Conservation (phyloP, 148 eudicot species). For the Chenopodium suecicum region DNA sequence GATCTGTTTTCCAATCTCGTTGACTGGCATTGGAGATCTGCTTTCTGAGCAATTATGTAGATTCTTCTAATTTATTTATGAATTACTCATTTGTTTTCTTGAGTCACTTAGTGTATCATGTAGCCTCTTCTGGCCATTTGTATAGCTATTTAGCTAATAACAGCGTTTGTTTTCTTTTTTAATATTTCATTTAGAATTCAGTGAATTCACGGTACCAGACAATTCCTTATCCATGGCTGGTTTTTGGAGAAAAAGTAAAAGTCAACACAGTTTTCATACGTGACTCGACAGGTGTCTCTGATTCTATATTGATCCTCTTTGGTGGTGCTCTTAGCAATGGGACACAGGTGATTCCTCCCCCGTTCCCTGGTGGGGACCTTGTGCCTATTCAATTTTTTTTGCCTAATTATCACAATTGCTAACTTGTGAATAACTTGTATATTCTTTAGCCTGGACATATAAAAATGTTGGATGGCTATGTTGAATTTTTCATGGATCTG, state of each 20-base stretch:
- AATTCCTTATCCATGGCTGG: slow-evolving; percentile 95
- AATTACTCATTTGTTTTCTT: not conserved
- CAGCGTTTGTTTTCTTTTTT: slow-evolving; percentile 17
- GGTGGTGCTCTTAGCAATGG: slow-evolving; percentile 83
- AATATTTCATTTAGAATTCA: slow-evolving; percentile 67
- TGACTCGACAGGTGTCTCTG: slow-evolving; percentile 95
- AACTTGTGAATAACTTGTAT: slow-evolving; percentile 8
- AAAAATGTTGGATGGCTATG: slow-evolving; percentile 87
- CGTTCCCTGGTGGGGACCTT: not conserved
- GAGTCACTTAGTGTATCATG: not conserved
- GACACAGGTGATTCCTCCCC: slow-evolving; percentile 47
- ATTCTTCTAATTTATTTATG: not conserved
- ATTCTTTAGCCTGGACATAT: slow-evolving; percentile 71
- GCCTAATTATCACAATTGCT: not conserved
- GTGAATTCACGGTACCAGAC: slow-evolving; percentile 98
- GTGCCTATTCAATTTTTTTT: not conserved
- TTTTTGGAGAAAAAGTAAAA: slow-evolving; percentile 95
- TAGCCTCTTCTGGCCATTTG: not conserved
- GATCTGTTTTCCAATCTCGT: not conserved
- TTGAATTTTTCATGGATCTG: slow-evolving; percentile 97
- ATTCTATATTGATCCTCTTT: slow-evolving; percentile 87
- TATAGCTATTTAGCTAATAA: not conserved
- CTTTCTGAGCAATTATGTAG: not conserved
- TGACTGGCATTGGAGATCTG: not conserved
- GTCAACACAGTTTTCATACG: slow-evolving; percentile 95